Conservation (phyloP, 768 basidiomycete species). For the Leccinum rimulosum region DNA sequence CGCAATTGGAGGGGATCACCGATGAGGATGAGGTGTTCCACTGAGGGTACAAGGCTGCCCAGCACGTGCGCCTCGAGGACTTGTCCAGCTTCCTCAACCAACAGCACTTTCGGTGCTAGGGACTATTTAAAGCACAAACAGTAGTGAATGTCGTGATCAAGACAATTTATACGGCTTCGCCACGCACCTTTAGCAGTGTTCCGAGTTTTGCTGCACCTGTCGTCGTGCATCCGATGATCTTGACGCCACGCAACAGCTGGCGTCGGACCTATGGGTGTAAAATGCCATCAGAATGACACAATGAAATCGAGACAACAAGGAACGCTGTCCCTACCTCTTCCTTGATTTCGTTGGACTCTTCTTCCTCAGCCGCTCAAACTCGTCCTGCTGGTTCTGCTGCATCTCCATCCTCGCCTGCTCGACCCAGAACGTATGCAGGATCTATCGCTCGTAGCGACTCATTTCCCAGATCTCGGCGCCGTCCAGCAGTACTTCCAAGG, state of each 20-base stretch:
- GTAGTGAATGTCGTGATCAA: not conserved
- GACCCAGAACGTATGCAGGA: constrained; percentile 47
- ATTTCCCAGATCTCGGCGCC: constrained; percentile 50
- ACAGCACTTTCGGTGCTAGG: constrained; percentile 54
- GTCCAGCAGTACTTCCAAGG: constrained; percentile 37
- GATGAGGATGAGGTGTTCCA: constrained; percentile 76
- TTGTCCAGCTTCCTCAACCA: constrained; percentile 83
- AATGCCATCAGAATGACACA: not conserved
- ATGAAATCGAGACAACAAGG: not conserved
- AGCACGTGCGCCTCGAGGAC: constrained; percentile 78
- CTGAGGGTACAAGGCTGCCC: constrained; percentile 56
- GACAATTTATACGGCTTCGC: not conserved
- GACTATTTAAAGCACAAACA: constrained; percentile 36
- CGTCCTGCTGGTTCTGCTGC: constrained; percentile 30
- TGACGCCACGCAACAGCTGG: constrained; percentile 47
- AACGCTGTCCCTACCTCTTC: constrained; percentile 47
- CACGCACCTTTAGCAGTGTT: constrained; percentile 50
- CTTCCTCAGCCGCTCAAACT: constrained; percentile 43
- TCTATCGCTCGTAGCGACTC: constrained; percentile 47
- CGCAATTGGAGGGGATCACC: constrained; percentile 78
- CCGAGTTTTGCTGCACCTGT: constrained; percentile 75
- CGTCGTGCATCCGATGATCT: constrained; percentile 77
- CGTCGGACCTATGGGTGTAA: constrained; percentile 62
- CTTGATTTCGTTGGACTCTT: constrained; percentile 39
- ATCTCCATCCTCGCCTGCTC: constrained; percentile 40